Percentiles rank a stretch among this genome's conserved stretches.
Conservation (phyloP, 2,329 filamentous ascomycete species). For the Aspergillus niger region DNA sequence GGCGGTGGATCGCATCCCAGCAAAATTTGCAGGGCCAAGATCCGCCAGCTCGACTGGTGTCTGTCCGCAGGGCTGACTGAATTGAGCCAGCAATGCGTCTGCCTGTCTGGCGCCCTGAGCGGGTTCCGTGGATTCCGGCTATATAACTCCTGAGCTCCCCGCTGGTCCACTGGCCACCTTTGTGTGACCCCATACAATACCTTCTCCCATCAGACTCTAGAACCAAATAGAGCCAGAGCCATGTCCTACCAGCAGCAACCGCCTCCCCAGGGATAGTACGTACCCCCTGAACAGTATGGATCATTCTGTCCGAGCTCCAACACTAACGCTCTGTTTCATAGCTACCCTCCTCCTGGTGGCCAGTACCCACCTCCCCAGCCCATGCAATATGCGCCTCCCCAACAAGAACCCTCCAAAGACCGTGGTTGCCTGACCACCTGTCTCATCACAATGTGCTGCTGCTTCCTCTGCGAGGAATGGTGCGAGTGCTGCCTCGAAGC, state of each 20-base stretch:
- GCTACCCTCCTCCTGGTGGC: conserved; percentile 18
- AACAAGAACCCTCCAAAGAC: conserved; percentile 18
- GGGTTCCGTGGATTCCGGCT: neutral
- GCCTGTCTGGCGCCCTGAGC: neutral
- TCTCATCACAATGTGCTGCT: conserved; percentile 25
- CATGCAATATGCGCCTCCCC: conserved; percentile 24
- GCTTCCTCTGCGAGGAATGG: conserved; percentile 24
- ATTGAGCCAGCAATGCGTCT: neutral
- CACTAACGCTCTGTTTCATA: neutral
- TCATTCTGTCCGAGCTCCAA: too few species aligned
- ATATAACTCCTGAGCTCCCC: neutral
- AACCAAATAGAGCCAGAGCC: neutral
- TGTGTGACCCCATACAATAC: neutral
- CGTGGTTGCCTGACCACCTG: conserved; percentile 24
- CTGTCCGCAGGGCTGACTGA: conserved; percentile 6
- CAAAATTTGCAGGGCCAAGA: conserved; percentile 3
- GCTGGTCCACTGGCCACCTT: neutral
- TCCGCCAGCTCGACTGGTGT: neutral
- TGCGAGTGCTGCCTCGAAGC: conserved; percentile 25
- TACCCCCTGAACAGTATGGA: neutral
- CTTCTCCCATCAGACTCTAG: neutral
- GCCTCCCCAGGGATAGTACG: conserved; percentile 10
- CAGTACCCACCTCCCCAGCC: conserved; percentile 13
- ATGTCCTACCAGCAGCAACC: conserved; percentile 8
- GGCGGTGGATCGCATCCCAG: conserved; percentile 1